Evolutionary conservation across 192 early-diverging fungal species (phyloP).

Genomic region (Endogone sp.): DNA sequence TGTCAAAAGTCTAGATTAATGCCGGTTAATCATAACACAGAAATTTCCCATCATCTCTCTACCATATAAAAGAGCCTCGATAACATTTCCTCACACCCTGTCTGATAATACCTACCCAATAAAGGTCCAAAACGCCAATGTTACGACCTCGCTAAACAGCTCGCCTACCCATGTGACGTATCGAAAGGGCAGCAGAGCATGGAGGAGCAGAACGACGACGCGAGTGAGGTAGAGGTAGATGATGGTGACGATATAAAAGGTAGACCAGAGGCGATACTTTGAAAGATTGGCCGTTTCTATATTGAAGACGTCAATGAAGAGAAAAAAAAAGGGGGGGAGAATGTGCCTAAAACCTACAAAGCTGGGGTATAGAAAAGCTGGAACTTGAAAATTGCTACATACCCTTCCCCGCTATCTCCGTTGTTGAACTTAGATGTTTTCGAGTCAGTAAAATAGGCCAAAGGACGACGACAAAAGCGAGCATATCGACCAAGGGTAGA

Average conservation of each 20-base stretch:
- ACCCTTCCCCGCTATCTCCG: conserved; percentile 50
- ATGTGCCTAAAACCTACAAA: neutral
- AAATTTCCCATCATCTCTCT: no score
- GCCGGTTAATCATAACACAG: neutral
- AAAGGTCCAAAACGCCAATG: conserved; percentile 40
- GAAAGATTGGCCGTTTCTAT: conserved; percentile 37
- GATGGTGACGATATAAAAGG: conserved; percentile 48
- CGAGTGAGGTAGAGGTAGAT: conserved; percentile 48
- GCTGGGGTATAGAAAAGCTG: neutral
- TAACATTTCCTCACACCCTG: no score
- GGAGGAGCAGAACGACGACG: conserved; percentile 40
- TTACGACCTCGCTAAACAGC: conserved; percentile 39
- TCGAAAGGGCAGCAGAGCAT: conserved; percentile 41
- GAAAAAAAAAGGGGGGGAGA: neutral
- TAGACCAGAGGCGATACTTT: conserved; percentile 51
- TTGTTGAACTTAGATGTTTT: conserved; percentile 37
- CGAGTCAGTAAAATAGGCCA: conserved; percentile 51
- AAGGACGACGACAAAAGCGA: conserved; percentile 27
- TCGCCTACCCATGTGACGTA: conserved; percentile 50
- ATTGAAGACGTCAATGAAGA: neutral
- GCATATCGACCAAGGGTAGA: no score
- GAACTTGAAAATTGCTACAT: neutral
- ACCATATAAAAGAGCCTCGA: no score
- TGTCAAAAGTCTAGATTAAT: conserved; percentile 1
- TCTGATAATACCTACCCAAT: conserved; percentile 35